A percentile compares a stretch with the other conserved stretches of the same genome.
phyloP scores from a whole-genome alignment of 23 red algal genomes.

The Gracilaria vermiculophylla region DNA sequence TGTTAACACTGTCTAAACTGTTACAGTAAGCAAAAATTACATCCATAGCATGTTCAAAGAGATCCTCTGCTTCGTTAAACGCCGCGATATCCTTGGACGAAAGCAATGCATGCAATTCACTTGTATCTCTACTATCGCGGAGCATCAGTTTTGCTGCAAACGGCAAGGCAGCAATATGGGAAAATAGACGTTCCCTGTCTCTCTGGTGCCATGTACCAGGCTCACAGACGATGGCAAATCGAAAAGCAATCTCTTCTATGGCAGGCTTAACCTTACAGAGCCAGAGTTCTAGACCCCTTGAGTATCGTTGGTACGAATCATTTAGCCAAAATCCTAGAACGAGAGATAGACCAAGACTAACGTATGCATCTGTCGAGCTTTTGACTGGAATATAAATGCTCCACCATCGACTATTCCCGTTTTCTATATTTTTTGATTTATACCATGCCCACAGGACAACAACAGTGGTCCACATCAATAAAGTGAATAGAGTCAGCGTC shows the following conservation, averaged over 20 bases:
- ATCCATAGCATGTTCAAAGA: slow-evolving; percentile 13
- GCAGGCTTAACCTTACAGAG: not conserved
- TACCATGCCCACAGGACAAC: not conserved
- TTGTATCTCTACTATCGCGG: slow-evolving; percentile 8
- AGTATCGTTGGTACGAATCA: slow-evolving; percentile 42
- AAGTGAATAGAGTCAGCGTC: not conserved
- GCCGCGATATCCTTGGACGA: slow-evolving; percentile 13
- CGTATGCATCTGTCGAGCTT: not conserved
- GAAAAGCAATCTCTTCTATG: not conserved
- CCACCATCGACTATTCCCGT: slow-evolving; percentile 32
- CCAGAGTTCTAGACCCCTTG: slow-evolving; percentile 24
- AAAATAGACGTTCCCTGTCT: slow-evolving; percentile 52
- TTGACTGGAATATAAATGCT: slow-evolving; percentile 34
- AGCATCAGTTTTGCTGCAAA: slow-evolving; percentile 26
- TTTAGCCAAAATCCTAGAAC: slow-evolving; percentile 46
- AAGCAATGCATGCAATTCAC: slow-evolving; percentile 1
- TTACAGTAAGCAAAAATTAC: slow-evolving; percentile 31
- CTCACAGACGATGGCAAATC: slow-evolving; percentile 4
- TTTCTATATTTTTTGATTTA: not conserved
- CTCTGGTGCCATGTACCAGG: slow-evolving; percentile 10
- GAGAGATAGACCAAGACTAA: slow-evolving; percentile 33
- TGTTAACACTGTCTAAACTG: not conserved
- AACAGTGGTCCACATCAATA: slow-evolving; percentile 3
- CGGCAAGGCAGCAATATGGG: slow-evolving; percentile 8
- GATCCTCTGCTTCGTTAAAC: slow-evolving; percentile 7